Evolutionary conservation across 148 eudicot genomes (phyloP), one percentile per base, ranked within the genome.

Genomic region (Camellia japonica): DNA sequence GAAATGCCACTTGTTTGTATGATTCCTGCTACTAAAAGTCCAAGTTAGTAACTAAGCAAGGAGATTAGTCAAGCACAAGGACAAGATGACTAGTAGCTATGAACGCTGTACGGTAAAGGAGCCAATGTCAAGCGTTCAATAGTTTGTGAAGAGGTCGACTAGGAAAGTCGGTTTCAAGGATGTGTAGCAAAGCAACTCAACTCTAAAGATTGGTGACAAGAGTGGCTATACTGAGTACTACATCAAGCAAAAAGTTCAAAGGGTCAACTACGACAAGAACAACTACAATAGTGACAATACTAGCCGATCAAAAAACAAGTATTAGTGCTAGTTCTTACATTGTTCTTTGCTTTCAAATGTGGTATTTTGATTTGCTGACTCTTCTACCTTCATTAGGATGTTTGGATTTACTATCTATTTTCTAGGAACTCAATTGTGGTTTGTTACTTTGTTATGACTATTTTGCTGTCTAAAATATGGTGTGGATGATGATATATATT

Each of bases 171-270:
- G 55, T 47, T 16, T 16, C 30, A 46, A 46, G 55, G 55, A 70
- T 19, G 55, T 44, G 55, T n/a, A 44, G 12, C 73, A 46, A 23
- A 18, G 55, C 30, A 70, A 55, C 73, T 70, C 55, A 11, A 70
- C 73, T 9, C 3, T 70, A n/a, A 70, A 70, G 73, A 16, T 46
- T 18, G 38, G 73, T n/a, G 73, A 70, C 73, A 70, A 46, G 19
- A 70, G 73, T 70, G 73, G 73, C n/a, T 70, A 18, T 20, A 70
- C 73, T 70, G 55, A 46, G 19, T 44, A 43, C 73, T 10, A 70
- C 55, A 16, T 13, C 19, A 55, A 70, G 55, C 73, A 23, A 70
- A 13, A 70, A 20, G 30, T 46, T 70, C n/a, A 46, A 55, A n/a
- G 5, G 73, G 73, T 70, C 54, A 70, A 16, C 52, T 70, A 15